These are phyloP conservation scores for Puccinia hordei DNA, from an alignment of 1,284 basidiomycete genomes.

Conservation along the genomic window DNA sequence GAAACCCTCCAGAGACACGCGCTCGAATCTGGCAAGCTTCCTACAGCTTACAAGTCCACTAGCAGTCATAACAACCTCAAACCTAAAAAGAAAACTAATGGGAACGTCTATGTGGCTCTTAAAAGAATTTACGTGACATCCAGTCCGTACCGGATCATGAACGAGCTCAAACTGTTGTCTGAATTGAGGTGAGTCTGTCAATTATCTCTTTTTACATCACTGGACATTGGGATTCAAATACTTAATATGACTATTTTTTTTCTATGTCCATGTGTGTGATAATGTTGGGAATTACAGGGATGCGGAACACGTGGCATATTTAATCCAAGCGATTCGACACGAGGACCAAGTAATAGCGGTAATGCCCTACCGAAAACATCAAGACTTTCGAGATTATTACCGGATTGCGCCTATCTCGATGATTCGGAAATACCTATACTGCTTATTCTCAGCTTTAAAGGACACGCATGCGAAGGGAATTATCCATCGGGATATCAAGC, in stretches of 20 bases:
- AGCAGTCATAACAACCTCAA: conserved; percentile 51
- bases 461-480: conserved; percentile 86
- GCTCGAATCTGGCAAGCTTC: conserved; percentile 62
- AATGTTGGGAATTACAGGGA: conserved; percentile 64
- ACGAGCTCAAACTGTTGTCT: conserved; percentile 92
- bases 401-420: conserved; percentile 67
- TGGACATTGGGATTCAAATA: neutral
- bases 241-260: neutral
- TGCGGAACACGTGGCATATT: conserved; percentile 80
- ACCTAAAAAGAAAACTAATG: conserved; percentile 54
- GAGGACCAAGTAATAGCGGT: conserved; percentile 90
- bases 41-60: conserved; percentile 61
- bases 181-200: conserved; percentile 63
- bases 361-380: conserved; percentile 89
- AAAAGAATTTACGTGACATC: conserved; percentile 98
- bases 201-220: neutral
- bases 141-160: conserved; percentile 85
- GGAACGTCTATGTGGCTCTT: conserved; percentile 76
- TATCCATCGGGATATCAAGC: conserved; percentile 97
- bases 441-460: conserved; percentile 83
- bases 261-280: no score
- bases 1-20: conserved; percentile 47
- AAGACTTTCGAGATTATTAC: conserved; percentile 89
- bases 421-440: conserved; percentile 84
- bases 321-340: conserved; percentile 90